Evolutionary conservation across 139 green algal genomes (phyloP), one percentile per base, ranked within the genome.

Genomic region (Protoeuglena noctilucae): DNA sequence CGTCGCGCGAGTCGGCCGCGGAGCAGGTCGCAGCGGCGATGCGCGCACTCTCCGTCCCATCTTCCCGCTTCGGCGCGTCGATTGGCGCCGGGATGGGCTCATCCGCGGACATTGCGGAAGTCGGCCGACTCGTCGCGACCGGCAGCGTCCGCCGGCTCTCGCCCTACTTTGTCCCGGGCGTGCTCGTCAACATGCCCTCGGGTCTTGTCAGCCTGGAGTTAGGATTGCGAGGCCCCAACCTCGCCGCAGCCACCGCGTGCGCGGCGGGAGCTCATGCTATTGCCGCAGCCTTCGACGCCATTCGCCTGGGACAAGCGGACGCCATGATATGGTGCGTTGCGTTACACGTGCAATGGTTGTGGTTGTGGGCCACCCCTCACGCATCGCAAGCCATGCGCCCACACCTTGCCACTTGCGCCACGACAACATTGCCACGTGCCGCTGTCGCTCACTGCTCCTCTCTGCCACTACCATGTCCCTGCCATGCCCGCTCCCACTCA

Each of bases 101-200:
- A 50, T 84, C 78, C 0, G 34, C 60, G 0, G 86, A 95, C 48
- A 67, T 96, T 45, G 64, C 71, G 25, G 70, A 84, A 1, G 80
- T 80, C 23, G 79, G 81, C 12, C 46, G 59, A 3, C 58, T 83
- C 39, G 50, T 93, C 43, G 59, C 64, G 58, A 61, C 25, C 4
- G 48, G 48, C 9, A 21, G 48, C 48, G 27, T 81, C 25, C 64
- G 80, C 2, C 66, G 80, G 16, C 27, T 96, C 24, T 83, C 67
- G 22, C 90, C 90, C 23, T 95, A 81, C 68, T 94, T 96, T 58
- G 71, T 98, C n/a, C 85, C 90, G 17, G 65, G 74, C 3, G 81
- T 94, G 14, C 66, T 98, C 26, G 54, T 71, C 54, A 96, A 96
- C 77, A 91, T 92, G 77, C 82, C 89, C 1, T 78, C 86, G 0